Evolutionary conservation across 495 filamentous ascomycete genomes (phyloP), one percentile per base, ranked within the genome.

Genomic region (Penicillium soppii): DNA sequence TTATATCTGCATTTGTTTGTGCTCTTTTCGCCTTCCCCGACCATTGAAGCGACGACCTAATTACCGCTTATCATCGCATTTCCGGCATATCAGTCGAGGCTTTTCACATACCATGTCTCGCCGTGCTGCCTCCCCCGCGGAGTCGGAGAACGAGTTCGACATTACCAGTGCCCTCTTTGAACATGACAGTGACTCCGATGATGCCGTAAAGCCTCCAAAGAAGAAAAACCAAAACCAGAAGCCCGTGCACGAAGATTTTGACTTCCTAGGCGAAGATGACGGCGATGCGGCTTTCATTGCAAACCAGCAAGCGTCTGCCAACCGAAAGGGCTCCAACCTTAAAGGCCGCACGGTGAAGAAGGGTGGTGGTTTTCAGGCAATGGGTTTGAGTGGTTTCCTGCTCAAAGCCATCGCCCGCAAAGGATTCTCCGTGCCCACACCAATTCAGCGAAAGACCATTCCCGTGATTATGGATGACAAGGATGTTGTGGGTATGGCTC

Each of bases 401-500:
- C 73, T 97, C 23, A 90, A 91, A 61, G 89, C 95, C 5, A 97
- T 99, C 42, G 81, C 87, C 13, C 82, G 87, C 53, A 97, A 97
- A 70, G 94, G 94, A 22, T 99, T 95, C 70, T 89, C 86, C 1
- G 89, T 97, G 2, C 94, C 94, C 0, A 99, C 94, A 4, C 94
- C 94, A 0, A 97, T 99, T 66, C 94, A 99, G 75, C 81, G 94
- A 29, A 97, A 97, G 74, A 89, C 94, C 7, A 94, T 99, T 38
- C 94, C 94, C 4, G 76, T 97, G 47, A 79, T 97, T 35, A 76
- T 96, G 62, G 90, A 96, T 37, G 82, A 87, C 46, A 83, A 87
- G 58, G 92, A 98, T 77, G 90, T 99, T 4, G 91, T 97, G 7
- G 94, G 90, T 50, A 99, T 97, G 95, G 94, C 94, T 4, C 79